Base-by-base conservation (phyloP, 768 basidiomycete species). In the Leccinum subtestaceum region DNA sequence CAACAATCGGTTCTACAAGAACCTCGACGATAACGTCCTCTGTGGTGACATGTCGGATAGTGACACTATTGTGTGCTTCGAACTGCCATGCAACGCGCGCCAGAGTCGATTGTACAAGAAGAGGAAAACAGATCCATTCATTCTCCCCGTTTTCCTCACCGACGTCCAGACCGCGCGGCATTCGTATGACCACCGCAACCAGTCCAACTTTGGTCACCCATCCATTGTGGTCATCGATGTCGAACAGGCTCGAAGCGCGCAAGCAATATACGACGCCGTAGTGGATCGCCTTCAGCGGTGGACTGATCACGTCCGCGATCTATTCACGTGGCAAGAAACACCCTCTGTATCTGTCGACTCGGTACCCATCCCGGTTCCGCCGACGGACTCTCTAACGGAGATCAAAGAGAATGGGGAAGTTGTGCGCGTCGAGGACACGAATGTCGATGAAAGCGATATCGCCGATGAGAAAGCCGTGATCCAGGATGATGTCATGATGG, bases 1-100 rank as follows among this genome's bases (percentile, higher is more conserved):
- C 74, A 84, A 77, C 61, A 74, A 83, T 67, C 84, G 84, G 48
- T 89, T 97, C 73, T 98, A 91, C 80, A 91, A 91, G 74, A 87
- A 83, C 69, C 85, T 91, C 55, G 83, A 89, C 55, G 95, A 99
- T 70, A 78, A 73, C 55, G 76, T 88, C 23, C 72, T 80, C 23
- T 86, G 89, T 43, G 79, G 83, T 29, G 95, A 97, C 48, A 86
- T 92, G 82, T 70, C 77, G 23, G 80, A 84, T n/a, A 80, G 72
- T 60, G 91, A 93, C 68, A 72, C 71, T 17, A 84, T 93, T 48
- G 84, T 85, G 52, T 91, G 94, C 74, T 95, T 84, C 72, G 94
- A 98, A 69, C 77, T 97, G 4, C 89, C 91, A 2, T 85, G 89
- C 74, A 79, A 87, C 68, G 72, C 87, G 60, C 84, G 84, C 67